These are phyloP conservation scores for Bipolaris cookei DNA, from an alignment of 2,329 filamentous ascomycete genomes.

Conservation along the genomic window DNA sequence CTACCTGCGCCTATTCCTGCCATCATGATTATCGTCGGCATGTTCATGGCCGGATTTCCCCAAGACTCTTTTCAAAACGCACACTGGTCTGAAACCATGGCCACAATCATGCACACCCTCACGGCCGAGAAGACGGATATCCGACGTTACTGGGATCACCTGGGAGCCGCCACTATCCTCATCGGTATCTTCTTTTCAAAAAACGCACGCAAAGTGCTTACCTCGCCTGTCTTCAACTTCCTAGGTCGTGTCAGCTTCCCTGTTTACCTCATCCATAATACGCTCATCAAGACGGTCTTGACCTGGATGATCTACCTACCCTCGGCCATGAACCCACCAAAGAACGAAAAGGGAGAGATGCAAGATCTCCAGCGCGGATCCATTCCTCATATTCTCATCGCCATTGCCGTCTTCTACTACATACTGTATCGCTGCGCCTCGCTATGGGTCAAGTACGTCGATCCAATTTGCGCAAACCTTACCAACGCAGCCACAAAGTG, in stretches of 20 bases:
- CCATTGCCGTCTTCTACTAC: constrained; percentile 46
- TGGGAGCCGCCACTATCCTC: constrained; percentile 58
- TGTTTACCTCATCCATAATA: constrained; percentile 68
- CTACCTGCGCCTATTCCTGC: constrained; percentile 58
- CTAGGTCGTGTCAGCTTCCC: constrained; percentile 69
- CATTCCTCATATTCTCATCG: constrained; percentile 41
- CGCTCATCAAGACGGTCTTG: constrained; percentile 64
- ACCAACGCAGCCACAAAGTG: constrained; percentile 42
- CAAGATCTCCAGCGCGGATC: constrained; percentile 45
- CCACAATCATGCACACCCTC: constrained; percentile 53
- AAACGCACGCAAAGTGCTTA: constrained; percentile 59
- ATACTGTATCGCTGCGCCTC: constrained; percentile 43
- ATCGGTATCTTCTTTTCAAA: constrained; percentile 62
- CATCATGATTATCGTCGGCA: constrained; percentile 59
- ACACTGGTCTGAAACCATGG: constrained; percentile 60
- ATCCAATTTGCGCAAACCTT: constrained; percentile 44
- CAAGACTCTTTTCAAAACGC: constrained; percentile 62
- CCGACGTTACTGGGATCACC: constrained; percentile 57
- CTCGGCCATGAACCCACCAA: constrained; percentile 47
- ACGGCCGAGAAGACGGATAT: constrained; percentile 58
- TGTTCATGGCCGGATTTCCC: constrained; percentile 66
- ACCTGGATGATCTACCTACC: constrained; percentile 64
- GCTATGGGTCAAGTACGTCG: constrained; percentile 45
- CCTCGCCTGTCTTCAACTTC: constrained; percentile 64
- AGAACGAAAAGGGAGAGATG: constrained; percentile 46